Conservation (phyloP, 1,139 yeast species). For the Protomyces macrosporus region DNA sequence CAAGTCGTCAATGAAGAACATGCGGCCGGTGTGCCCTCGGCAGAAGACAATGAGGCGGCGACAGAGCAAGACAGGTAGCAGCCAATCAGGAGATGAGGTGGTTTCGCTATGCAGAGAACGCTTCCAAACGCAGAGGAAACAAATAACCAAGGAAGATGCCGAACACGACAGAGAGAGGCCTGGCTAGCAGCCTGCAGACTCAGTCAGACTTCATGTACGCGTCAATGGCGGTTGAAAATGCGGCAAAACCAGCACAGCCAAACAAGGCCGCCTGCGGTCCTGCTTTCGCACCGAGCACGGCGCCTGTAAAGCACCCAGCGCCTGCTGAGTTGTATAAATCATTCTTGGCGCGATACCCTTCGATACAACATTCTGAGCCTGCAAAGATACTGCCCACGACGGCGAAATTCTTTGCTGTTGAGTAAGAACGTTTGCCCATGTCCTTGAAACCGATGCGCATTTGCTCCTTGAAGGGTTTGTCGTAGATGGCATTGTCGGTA, state of each 20-base stretch:
- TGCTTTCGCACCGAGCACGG: slow-evolving; percentile 79
- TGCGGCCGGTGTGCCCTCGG: too few relatives aligned
- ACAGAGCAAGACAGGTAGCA: background rate
- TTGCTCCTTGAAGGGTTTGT: slow-evolving; percentile 86
- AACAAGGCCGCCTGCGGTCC: slow-evolving; percentile 90
- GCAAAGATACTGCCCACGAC: slow-evolving; percentile 89
- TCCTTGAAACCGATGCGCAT: slow-evolving; percentile 86
- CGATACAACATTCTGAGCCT: slow-evolving; percentile 91
- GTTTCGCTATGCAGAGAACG: background rate
- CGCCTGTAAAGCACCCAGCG: slow-evolving; percentile 94
- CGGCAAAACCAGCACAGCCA: slow-evolving; percentile 98
- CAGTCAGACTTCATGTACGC: slow-evolving; percentile 4
- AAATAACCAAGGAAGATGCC: background rate
- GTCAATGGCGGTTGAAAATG: slow-evolving; percentile 70
- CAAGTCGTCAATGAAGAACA: slow-evolving; percentile 28
- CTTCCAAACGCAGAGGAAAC: background rate
- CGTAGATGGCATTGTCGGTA: slow-evolving; percentile 49
- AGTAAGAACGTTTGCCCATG: slow-evolving; percentile 81
- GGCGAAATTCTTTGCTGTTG: slow-evolving; percentile 91
- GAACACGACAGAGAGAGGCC: background rate
- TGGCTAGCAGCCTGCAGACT: background rate
- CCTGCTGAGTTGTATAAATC: slow-evolving; percentile 86
- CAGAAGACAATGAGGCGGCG: background rate
- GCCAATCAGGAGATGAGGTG: background rate
- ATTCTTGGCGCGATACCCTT: slow-evolving; percentile 70